Conservation (phyloP, 805 yeast genomes). For the Candida koratica region DNA sequence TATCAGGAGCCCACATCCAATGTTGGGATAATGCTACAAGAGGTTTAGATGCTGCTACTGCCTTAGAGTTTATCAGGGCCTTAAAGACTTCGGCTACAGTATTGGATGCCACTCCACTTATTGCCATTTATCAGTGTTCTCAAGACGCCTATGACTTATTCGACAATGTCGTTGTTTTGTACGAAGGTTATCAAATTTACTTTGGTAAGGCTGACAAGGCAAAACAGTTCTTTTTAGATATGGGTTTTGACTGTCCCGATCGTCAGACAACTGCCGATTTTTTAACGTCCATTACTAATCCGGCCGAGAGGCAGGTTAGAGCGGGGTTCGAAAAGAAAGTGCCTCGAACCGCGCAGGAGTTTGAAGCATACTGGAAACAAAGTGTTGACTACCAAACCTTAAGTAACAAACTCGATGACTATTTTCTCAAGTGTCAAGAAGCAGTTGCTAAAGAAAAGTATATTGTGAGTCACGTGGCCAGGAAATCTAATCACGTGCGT, state of each 20-base stretch:
- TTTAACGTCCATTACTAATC: slow-evolving; percentile 63
- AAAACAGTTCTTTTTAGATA: slow-evolving; percentile 46
- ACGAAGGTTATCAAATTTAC: slow-evolving; percentile 45
- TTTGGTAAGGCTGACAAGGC: slow-evolving; percentile 43
- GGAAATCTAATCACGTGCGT: slow-evolving; percentile 38
- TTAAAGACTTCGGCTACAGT: slow-evolving; percentile 61
- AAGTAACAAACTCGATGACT: slow-evolving; percentile 38
- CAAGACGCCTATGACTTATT: slow-evolving; percentile 46
- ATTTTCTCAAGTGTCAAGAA: slow-evolving; percentile 25
- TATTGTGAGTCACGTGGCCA: slow-evolving; percentile 27
- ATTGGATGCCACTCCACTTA: slow-evolving; percentile 50
- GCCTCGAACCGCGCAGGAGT: slow-evolving; percentile 56
- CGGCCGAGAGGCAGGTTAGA: slow-evolving; percentile 49
- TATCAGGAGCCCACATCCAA: slow-evolving; percentile 52
- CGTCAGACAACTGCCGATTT: slow-evolving; percentile 68
- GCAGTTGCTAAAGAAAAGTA: slow-evolving; percentile 17
- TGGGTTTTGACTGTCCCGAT: slow-evolving; percentile 60
- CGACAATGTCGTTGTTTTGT: slow-evolving; percentile 43
- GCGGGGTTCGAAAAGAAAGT: slow-evolving; percentile 49
- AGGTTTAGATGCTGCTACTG: slow-evolving; percentile 82
- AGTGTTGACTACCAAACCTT: slow-evolving; percentile 49
- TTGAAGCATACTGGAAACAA: slow-evolving; percentile 53
- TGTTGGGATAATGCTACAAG: slow-evolving; percentile 75
- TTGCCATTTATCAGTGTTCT: slow-evolving; percentile 54
- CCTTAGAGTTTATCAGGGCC: slow-evolving; percentile 66